These are phyloP conservation scores for Geoglossum glabrum DNA, from an alignment of 495 filamentous ascomycete species.

Conservation along the genomic window DNA sequence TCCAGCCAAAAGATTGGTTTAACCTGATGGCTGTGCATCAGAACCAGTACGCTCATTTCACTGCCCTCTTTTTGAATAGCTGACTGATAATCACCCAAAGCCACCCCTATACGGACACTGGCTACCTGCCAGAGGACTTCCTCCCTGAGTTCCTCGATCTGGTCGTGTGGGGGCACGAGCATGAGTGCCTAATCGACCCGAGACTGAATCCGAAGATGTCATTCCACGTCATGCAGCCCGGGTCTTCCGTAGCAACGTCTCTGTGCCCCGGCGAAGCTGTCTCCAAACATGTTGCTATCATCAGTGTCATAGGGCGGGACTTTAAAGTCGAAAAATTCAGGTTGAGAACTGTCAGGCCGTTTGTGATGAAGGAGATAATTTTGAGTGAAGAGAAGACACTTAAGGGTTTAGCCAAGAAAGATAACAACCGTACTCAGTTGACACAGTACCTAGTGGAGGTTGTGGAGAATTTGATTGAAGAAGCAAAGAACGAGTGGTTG, in stretches of 20 bases:
- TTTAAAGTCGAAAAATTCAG: conserved; percentile 67
- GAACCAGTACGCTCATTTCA: conserved; percentile 40
- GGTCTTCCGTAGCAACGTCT: conserved; percentile 89
- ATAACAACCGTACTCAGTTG: conserved; percentile 62
- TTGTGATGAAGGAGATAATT: conserved; percentile 67
- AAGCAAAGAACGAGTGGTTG: conserved; percentile 67
- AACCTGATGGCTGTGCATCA: conserved; percentile 92
- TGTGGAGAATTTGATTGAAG: conserved; percentile 67
- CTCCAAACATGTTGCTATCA: conserved; percentile 70
- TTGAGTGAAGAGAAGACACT: conserved; percentile 58
- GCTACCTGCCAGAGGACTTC: conserved; percentile 86
- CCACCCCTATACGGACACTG: conserved; percentile 69
- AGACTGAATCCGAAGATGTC: conserved; percentile 60
- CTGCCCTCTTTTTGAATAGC: neutral
- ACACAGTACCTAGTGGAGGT: conserved; percentile 54
- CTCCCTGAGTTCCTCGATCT: conserved; percentile 82
- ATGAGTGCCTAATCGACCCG: conserved; percentile 86
- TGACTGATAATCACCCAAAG: conserved; percentile 10
- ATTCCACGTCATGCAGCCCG: conserved; percentile 93
- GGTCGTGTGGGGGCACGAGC: conserved; percentile 93
- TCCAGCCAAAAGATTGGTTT: conserved; percentile 84
- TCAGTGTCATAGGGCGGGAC: conserved; percentile 64
- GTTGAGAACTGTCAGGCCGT: conserved; percentile 76
- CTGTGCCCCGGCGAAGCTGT: conserved; percentile 79
- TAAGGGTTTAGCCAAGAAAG: conserved; percentile 53